Evolutionary conservation across 2,329 filamentous ascomycete genomes (phyloP).

Genomic region (Coniochaeta prunicola): DNA sequence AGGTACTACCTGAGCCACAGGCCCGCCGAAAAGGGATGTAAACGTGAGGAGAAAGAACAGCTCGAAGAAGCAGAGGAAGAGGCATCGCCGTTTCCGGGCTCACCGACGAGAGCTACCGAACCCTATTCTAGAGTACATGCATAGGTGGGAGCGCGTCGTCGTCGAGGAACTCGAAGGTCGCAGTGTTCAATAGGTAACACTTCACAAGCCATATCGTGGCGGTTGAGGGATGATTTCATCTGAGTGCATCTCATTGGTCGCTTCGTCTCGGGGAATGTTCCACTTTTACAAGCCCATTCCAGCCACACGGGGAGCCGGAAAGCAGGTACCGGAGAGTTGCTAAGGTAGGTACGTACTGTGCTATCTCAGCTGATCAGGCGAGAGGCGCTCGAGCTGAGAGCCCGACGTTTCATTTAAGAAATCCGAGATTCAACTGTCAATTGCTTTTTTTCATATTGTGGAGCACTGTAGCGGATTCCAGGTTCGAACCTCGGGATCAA

Average conservation of each 20-base stretch:
- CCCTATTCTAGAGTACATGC: background rate
- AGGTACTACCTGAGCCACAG: no score
- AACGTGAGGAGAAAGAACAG: no score
- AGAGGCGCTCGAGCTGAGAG: background rate
- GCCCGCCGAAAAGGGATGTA: no score
- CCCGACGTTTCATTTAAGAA: background rate
- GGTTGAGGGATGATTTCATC: background rate
- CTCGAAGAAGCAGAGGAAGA: no score
- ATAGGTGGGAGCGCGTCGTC: background rate
- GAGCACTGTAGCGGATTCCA: background rate
- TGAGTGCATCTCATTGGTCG: background rate
- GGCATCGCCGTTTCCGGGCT: background rate
- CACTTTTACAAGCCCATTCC: background rate
- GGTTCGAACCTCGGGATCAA: background rate
- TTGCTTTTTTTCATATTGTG: background rate
- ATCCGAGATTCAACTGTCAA: background rate
- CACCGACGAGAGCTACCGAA: background rate
- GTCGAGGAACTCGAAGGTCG: background rate
- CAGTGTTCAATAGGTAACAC: no score
- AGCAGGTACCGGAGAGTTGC: background rate
- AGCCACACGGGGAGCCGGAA: background rate
- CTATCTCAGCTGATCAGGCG: background rate
- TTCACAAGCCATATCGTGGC: no score
- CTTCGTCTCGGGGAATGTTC: background rate
- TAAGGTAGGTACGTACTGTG: no score